A percentile compares a stretch with the other conserved stretches of the same genome.
Evolutionary conservation across 192 early-diverging fungal species (phyloP).

Genomic region (Dissophora ornata): DNA sequence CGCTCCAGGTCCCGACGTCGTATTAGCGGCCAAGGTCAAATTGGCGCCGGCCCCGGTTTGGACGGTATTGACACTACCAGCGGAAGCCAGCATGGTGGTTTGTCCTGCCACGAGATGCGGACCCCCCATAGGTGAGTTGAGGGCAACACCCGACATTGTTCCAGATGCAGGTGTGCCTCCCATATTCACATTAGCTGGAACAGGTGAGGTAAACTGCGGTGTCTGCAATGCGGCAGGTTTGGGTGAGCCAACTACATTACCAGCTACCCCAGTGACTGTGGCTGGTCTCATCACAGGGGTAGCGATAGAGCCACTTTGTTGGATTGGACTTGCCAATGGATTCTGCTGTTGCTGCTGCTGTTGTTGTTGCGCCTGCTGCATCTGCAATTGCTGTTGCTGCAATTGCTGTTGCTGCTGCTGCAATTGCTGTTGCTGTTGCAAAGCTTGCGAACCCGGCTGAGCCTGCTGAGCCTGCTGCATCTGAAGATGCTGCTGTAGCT

Average conservation of each 20-base stretch:
- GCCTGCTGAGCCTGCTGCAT: slow-evolving; percentile 14
- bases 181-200: slow-evolving; percentile 24
- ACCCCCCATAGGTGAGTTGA: slow-evolving; percentile 31
- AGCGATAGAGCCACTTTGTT: slow-evolving; percentile 21
- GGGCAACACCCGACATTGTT: neutral
- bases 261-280: slow-evolving; percentile 10
- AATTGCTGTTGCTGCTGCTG: slow-evolving; percentile 10
- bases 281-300: slow-evolving; percentile 43
- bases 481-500: slow-evolving; percentile 11
- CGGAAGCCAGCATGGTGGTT: slow-evolving; percentile 8
- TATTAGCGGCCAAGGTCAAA: slow-evolving; percentile 1
- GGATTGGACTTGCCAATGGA: slow-evolving; percentile 34
- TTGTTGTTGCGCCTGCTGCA: slow-evolving; percentile 11
- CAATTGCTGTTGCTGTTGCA: slow-evolving; percentile 5
- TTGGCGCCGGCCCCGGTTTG: neutral
- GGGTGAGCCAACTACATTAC: slow-evolving; percentile 23
- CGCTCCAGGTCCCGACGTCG: neutral
- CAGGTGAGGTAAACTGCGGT: slow-evolving; percentile 38
- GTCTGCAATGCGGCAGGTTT: slow-evolving; percentile 29
- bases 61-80: slow-evolving; percentile 3
- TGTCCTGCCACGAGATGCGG: slow-evolving; percentile 18
- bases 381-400: slow-evolving; percentile 14
- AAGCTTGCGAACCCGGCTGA: slow-evolving; percentile 27
- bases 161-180: slow-evolving; percentile 8
- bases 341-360: slow-evolving; percentile 32